Base-by-base conservation (phyloP, 2,329 filamentous ascomycete genomes). In the Parasarocladium wereldwijsianum region DNA sequence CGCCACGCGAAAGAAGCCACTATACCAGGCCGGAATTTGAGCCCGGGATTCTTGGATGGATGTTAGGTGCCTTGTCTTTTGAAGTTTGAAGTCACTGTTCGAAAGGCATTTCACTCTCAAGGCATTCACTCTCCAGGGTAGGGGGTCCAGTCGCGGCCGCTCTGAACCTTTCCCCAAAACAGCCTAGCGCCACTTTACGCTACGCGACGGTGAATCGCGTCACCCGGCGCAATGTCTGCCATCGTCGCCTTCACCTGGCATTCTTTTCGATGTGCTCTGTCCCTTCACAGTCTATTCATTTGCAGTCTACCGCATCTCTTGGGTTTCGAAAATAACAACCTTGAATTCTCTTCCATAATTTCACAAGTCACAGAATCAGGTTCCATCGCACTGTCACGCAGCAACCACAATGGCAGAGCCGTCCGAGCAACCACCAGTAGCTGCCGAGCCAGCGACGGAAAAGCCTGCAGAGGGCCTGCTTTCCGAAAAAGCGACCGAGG, bases 371-470 rank as follows among this genome's bases (percentile, higher is more conserved):
- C n/a, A n/a, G n/a, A n/a, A n/a, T n/a, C n/a, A n/a, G n/a, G n/a
- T n/a, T 21, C 19, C 19, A 8, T n/a, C 19, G n/a, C n/a, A 21
- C 23, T 16, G 8, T 11, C 32, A 20, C 23, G 18, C 19, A 4
- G 3, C 21, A 12, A 11, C 33, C 32, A 37, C 30, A 37, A 49
- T 49, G 48, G 40, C 49, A 17, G 49, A 51, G n/a, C 24, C 35
- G 27, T 38, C 38, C 31, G 45, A 52, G 31, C 44, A 49, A 32
- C 13, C n/a, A 8, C 17, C n/a, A n/a, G n/a, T 23, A 17, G n/a
- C 26, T 13, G n/a, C 12, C 26, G 26, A 18, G 26, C 15, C 18
- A 13, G 16, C 26, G 8, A n/a, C 26, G 6, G 26, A 28, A 15
- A 16, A 18, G 15, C 15, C 26, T 43, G 26, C 40, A 38, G 26